Evolutionary conservation across 305 asterid genomes (phyloP).

Genomic region (Petunia hybrid): DNA sequence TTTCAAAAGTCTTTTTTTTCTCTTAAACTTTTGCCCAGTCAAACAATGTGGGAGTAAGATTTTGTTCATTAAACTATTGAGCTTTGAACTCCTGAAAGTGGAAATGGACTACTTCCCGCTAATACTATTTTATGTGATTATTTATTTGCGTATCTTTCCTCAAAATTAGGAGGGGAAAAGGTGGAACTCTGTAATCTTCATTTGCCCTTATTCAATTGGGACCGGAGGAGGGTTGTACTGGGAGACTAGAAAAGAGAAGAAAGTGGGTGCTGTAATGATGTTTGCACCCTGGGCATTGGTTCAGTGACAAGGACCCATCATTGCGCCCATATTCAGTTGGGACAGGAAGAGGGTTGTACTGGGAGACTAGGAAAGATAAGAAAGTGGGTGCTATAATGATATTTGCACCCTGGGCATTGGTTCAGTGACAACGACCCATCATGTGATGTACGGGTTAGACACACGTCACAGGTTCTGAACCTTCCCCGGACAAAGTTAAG

Average conservation of each 20-base stretch:
- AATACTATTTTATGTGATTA: too few species aligned
- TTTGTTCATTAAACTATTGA: not conserved
- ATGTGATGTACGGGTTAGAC: not conserved
- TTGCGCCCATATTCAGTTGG: constrained; percentile 4
- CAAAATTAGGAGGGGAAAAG: constrained; percentile 13
- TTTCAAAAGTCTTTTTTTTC: too few species aligned
- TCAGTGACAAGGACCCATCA: not conserved
- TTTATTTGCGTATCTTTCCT: not conserved
- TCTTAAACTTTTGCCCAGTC: too few species aligned
- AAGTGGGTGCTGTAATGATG: not conserved
- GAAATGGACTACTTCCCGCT: too few species aligned
- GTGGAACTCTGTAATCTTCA: not conserved
- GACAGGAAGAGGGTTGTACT: not conserved
- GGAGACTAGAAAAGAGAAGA: constrained; percentile 1
- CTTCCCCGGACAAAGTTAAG: not conserved
- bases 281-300: not conserved
- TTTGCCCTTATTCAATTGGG: constrained; percentile 4
- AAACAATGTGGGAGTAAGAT: not conserved
- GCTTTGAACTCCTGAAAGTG: constrained; percentile 13
- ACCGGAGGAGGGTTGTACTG: not conserved
- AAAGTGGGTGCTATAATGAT: not conserved
- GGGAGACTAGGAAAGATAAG: constrained; percentile 5
- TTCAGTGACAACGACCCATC: not conserved
- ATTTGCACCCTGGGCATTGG: not conserved
- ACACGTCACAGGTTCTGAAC: not conserved